Percentiles rank a stretch among this genome's conserved stretches.
These are phyloP conservation scores for Pseudozyma flocculosa DNA, from an alignment of 1,284 basidiomycete genomes.

Conservation along the genomic window DNA sequence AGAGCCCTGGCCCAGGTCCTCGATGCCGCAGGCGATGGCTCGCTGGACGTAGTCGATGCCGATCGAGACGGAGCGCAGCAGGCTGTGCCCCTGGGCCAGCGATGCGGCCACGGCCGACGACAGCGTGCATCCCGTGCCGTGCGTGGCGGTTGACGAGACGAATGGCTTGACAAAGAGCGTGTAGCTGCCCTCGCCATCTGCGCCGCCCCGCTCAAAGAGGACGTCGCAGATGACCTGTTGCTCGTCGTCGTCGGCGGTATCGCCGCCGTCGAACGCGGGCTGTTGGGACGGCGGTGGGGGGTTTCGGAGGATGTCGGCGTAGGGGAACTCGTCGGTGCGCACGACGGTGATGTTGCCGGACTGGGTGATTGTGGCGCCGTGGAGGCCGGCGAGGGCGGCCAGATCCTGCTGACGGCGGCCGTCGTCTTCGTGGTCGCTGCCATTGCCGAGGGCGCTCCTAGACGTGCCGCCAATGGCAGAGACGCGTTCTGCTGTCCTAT, in stretches of 20 bases:
- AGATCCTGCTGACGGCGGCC: conserved; percentile 5
- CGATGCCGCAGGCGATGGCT: conserved; percentile 72
- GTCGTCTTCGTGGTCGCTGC: not conserved
- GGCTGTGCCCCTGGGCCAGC: conserved; percentile 66
- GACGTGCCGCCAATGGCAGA: too few relatives aligned
- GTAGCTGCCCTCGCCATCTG: conserved; percentile 53
- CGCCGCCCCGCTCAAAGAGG: conserved; percentile 61
- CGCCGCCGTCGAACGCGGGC: too few relatives aligned
- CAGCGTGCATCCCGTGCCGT: conserved; percentile 92
- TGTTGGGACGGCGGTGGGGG: too few relatives aligned
- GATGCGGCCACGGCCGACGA: conserved; percentile 76
- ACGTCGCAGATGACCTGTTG: conserved; percentile 70
- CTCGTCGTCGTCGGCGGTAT: too few relatives aligned
- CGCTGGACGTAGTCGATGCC: conserved; percentile 74
- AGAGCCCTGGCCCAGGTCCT: conserved; percentile 71
- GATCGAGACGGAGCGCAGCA: conserved; percentile 65
- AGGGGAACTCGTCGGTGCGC: conserved; percentile 27
- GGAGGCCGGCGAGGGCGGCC: conserved; percentile 13
- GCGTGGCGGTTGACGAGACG: conserved; percentile 60
- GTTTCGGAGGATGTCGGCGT: conserved; percentile 14
- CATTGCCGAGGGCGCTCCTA: too few relatives aligned
- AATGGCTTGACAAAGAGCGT: conserved; percentile 45
- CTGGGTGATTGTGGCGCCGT: conserved; percentile 16
- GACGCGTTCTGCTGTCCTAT: too few relatives aligned
- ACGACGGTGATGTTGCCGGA: conserved; percentile 18